Percentiles rank a stretch among this genome's conserved stretches.
Conservation (phyloP, 2,329 filamentous ascomycete genomes). For the Grosmannia clavigera region DNA sequence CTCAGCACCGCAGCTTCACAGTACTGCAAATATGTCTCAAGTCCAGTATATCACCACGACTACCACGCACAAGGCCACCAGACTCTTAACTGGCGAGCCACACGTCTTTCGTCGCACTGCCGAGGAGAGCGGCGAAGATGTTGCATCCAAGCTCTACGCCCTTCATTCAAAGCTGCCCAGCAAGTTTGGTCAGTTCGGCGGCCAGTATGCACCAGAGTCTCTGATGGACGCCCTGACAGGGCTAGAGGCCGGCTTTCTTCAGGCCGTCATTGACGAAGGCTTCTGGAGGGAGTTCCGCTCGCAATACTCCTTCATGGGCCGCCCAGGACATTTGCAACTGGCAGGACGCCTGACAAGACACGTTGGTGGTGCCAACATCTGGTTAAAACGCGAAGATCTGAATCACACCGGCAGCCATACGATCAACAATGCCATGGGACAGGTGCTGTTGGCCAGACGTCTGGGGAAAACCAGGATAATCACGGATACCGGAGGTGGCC, state of each 20-base stretch:
- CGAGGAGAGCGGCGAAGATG: background rate
- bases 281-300: constrained; percentile 97
- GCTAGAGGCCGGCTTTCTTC: constrained; percentile 81
- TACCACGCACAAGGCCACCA: background rate
- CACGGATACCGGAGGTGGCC: constrained; percentile 91
- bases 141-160: background rate
- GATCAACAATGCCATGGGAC: constrained; percentile 96
- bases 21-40: background rate
- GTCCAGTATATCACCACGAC: background rate
- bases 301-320: constrained; percentile 95
- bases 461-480: constrained; percentile 96
- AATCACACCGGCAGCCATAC: constrained; percentile 99
- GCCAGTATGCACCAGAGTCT: constrained; percentile 94
- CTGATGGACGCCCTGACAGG: constrained; percentile 93
- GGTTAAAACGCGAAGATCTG: constrained; percentile 93
- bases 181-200: constrained; percentile 82
- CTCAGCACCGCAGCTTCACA: background rate
- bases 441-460: constrained; percentile 73
- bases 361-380: constrained; percentile 88
- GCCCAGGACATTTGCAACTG: constrained; percentile 81
- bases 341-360: constrained; percentile 80
- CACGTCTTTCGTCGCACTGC: background rate
- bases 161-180: background rate
- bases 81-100: background rate
- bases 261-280: constrained; percentile 70